These are phyloP conservation scores for Phyllachora maydis DNA, from an alignment of 2,329 filamentous ascomycete genomes.

Conservation along the genomic window DNA sequence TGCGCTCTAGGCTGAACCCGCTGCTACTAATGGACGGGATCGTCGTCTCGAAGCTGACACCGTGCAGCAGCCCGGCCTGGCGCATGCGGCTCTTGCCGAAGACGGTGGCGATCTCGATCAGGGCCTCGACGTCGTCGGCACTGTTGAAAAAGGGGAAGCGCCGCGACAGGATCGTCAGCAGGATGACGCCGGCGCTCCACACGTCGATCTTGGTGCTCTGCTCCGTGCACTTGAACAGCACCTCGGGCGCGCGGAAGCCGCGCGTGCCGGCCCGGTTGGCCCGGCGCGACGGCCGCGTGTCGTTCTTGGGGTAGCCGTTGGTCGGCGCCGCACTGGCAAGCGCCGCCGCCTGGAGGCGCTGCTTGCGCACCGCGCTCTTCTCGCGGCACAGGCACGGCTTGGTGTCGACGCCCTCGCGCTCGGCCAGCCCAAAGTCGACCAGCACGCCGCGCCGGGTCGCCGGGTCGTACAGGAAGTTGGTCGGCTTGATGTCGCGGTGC, in stretches of 20 bases:
- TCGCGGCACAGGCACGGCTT: conserved; percentile 72
- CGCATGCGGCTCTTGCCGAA: conserved; percentile 79
- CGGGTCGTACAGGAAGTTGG: conserved; percentile 89
- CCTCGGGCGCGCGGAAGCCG: conserved; percentile 90
- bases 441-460: conserved; percentile 64
- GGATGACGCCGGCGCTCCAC: conserved; percentile 92
- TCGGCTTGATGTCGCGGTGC: conserved; percentile 92
- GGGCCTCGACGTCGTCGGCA: conserved; percentile 90
- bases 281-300: conserved; percentile 68
- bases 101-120: conserved; percentile 93
- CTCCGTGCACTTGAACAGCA: conserved; percentile 89
- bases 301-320: conserved; percentile 67
- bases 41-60: conserved; percentile 78
- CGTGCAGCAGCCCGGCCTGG: conserved; percentile 61
- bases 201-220: conserved; percentile 91
- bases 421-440: conserved; percentile 97
- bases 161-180: conserved; percentile 80
- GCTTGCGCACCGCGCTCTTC: conserved; percentile 36
- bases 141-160: conserved; percentile 98
- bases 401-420: conserved; percentile 56
- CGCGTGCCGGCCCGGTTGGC: conserved; percentile 90
- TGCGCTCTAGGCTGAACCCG: conserved; percentile 79
- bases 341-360: conserved; percentile 34
- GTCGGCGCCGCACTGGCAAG: conserved; percentile 31
- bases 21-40: conserved; percentile 76